Evolutionary conservation across 345 rosid genomes (phyloP), one percentile per base, ranked within the genome.

Genomic region (Heritiera littoralis): DNA sequence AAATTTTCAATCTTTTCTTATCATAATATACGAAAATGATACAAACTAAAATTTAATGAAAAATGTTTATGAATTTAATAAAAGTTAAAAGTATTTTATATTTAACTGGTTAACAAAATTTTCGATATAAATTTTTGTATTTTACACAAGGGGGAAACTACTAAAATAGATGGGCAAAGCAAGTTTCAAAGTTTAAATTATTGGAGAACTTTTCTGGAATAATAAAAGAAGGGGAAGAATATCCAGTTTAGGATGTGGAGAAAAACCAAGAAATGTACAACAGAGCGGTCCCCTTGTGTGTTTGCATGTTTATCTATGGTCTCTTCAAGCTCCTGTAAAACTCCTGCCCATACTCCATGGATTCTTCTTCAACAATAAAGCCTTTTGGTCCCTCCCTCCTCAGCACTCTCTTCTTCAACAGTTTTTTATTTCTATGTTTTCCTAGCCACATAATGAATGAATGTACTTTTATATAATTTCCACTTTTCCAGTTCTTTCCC

Each of bases 241-340:
- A 80, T 83, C 83, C 85, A 9, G 48, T 76, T 78, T 64, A 73
- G 79, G 78, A 20, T 67, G 38, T 6, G 75, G 77, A 59, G 73
- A 83, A 83, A 72, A 59, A 63, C 79, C 30, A 59, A 72, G 10
- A 80, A 72, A 66, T 43, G 72, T 66, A 72, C 60, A 74, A 49
- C 63, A 59, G 18, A 13, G 84, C 79, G 82, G 85, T 76, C 87
- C 86, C 83, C 51, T 18, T 77, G 75, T 52, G 66, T 68, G 35
- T 46, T 17, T 58, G 81, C 79, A 38, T 58, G 69, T 75, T 81
- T 78, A 71, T 80, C 64, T 45, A 51, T 79, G 69, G 45, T 38
- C 66, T 35, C 38, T 66, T 77, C 38, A 35, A 35, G 38, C 30
- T 48, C 78, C 70, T 73, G 48, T 13, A 45, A 32, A 68, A 72